phyloP scores from a whole-genome alignment of 768 basidiomycete genomes.

The Auricularia sp. region DNA sequence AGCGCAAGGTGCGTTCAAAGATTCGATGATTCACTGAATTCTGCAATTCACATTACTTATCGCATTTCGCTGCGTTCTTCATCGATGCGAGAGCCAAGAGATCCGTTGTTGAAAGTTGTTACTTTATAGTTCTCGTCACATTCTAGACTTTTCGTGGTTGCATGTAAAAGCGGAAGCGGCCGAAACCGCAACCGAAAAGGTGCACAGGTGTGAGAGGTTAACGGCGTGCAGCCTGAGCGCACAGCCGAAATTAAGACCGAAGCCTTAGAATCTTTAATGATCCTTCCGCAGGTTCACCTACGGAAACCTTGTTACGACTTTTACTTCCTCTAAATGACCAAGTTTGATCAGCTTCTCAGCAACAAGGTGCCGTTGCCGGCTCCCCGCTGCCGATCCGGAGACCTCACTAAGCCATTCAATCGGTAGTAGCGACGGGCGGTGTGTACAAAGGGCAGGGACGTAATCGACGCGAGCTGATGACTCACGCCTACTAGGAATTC shows the following conservation, averaged over 20 bases:
- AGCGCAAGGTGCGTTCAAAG: constrained; percentile 76
- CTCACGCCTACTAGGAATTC: constrained; percentile 83
- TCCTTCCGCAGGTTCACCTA: constrained; percentile 78
- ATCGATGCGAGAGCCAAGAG: constrained; percentile 73
- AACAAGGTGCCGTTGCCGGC: constrained; percentile 39
- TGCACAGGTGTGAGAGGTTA: constrained; percentile 41
- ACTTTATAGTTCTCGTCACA: constrained; percentile 16
- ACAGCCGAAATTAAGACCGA: neutral
- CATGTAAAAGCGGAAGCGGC: constrained; percentile 19
- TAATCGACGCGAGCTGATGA: constrained; percentile 86
- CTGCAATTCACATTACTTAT: constrained; percentile 80
- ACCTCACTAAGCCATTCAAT: constrained; percentile 87
- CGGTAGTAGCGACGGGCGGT: constrained; percentile 86
- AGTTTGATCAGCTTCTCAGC: constrained; percentile 50
- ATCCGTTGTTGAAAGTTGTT: constrained; percentile 52
- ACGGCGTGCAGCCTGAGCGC: constrained; percentile 22
- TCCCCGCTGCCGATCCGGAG: constrained; percentile 66
- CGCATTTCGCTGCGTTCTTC: constrained; percentile 59
- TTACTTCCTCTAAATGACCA: constrained; percentile 81
- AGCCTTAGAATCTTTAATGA: constrained; percentile 40
- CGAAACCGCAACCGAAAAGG: constrained; percentile 15
- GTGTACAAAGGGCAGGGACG: constrained; percentile 87
- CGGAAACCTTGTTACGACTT: constrained; percentile 76
- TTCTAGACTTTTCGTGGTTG: neutral
- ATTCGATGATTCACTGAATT: constrained; percentile 77